Evolutionary conservation across 2,329 filamentous ascomycete species (phyloP), one percentile per base, ranked within the genome.

Genomic region (Akanthomyces muscarius): DNA sequence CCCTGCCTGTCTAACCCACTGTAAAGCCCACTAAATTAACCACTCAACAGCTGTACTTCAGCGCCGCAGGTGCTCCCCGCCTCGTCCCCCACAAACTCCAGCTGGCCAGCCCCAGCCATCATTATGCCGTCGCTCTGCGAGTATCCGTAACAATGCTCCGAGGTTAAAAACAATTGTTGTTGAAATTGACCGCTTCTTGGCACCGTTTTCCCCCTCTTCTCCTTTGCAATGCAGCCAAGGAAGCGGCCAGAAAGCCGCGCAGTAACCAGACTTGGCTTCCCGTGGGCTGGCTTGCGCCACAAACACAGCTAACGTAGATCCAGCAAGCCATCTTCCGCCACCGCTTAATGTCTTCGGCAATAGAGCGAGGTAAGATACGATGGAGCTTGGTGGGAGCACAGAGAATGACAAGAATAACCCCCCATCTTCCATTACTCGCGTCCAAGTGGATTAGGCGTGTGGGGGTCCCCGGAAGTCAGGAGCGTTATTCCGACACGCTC

Each of bases 341-440:
- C 47, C 57, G 57, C 47, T 52, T 44, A 52, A 33, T 60, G 48
- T 21, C 52, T n/a, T 45, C 58, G 57, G 57, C 47, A 61, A 53
- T 52, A 25, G 48, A 36, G 7, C 16, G 33, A 14, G 16, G 23
- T 3, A 30, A 21, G 18, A 28, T 11, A 11, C 3, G 25, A 11
- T 11, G 33, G 10, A 36, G 7, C 33, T 11, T 7, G 2, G 33
- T 36, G 48, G 2, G 38, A 41, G 38, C 38, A 10, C 38, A 51
- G 14, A 13, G 41, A n/a, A 23, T n/a, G 42, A 28, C 23, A 28
- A 28, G 6, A 48, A 48, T 5, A 13, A 3, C 38, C n/a, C 55
- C 55, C 30, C 55, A 58, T 58, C 55, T 58, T 56, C 18, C 56
- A 61, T 52, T 61, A 53, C 48, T 60, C 48, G 57, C 21, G 36